Evolutionary conservation across 2,329 filamentous ascomycete species (phyloP).

Genomic region (Cercospora zeina): DNA sequence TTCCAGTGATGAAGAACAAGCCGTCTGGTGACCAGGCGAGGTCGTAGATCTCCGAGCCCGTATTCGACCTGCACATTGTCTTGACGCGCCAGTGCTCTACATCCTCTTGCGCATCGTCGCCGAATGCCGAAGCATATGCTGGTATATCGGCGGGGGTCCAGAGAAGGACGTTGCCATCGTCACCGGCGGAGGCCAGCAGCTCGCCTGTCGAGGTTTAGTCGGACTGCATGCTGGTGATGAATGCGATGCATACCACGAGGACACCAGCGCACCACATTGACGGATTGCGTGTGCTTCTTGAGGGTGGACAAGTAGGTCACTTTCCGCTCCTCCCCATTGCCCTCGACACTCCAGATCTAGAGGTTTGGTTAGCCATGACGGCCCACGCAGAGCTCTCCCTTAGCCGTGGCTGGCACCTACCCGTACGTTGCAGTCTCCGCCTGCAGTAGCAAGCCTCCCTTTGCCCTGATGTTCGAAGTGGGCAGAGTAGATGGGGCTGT

Average conservation of each 20-base stretch:
- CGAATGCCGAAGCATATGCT: conserved; percentile 63
- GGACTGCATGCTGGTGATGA: not conserved
- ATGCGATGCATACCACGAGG: conserved; percentile 69
- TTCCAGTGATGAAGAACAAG: conserved; percentile 93
- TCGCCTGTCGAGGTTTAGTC: conserved; percentile 63
- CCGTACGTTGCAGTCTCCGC: conserved; percentile 94
- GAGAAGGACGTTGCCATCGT: conserved; percentile 94
- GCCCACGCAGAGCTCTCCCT: not conserved
- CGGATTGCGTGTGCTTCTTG: conserved; percentile 90
- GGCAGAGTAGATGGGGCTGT: conserved; percentile 93
- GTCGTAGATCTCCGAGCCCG: conserved; percentile 93
- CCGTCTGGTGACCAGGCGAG: conserved; percentile 98
- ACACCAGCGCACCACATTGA: conserved; percentile 96
- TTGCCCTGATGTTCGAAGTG: conserved; percentile 94
- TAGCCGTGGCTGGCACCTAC: conserved; percentile 56
- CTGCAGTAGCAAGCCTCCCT: conserved; percentile 86
- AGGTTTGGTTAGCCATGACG: conserved; percentile 6
- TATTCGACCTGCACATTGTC: conserved; percentile 91
- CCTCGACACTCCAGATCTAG: conserved; percentile 88
- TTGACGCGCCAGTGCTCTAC: conserved; percentile 97
- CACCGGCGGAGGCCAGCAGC: conserved; percentile 88
- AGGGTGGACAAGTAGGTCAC: conserved; percentile 91
- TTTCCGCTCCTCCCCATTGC: conserved; percentile 79
- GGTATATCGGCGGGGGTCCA: conserved; percentile 87
- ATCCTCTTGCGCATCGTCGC: conserved; percentile 83